Evolutionary conservation across 306 rosid species (phyloP).

Genomic region (Vachellia collinsii): DNA sequence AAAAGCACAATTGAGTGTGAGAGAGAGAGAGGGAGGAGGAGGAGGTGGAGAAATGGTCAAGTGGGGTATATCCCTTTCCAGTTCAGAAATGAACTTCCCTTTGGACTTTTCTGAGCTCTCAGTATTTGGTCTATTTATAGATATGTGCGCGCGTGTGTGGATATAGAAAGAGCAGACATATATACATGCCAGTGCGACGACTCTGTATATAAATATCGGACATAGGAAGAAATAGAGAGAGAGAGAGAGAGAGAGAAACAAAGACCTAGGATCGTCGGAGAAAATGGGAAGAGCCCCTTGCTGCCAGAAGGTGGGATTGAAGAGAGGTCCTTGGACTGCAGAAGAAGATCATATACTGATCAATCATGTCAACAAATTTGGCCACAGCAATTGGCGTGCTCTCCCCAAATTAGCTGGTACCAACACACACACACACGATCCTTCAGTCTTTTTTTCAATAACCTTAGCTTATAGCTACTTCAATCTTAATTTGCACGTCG

Average conservation of each 20-base stretch:
- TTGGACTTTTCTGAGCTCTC: constrained; percentile 25
- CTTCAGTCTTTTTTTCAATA: neutral
- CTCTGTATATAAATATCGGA: constrained; percentile 12
- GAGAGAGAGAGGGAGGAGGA: neutral
- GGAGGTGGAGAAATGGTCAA: neutral
- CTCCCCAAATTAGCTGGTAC: constrained; percentile 90
- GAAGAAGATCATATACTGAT: constrained; percentile 80
- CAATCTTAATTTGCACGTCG: neutral
- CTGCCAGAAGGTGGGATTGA: constrained; percentile 91
- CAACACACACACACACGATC: neutral
- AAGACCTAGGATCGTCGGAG: neutral
- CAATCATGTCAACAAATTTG: constrained; percentile 59
- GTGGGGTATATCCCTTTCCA: neutral
- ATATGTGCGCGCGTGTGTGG: neutral
- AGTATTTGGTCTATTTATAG: neutral
- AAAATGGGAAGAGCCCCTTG: constrained; percentile 93
- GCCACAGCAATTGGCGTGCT: constrained; percentile 92
- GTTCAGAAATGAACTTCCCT: neutral
- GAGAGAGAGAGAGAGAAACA: neutral
- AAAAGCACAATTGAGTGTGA: neutral
- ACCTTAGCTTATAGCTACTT: neutral
- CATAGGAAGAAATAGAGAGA: neutral
- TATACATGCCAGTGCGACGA: neutral
- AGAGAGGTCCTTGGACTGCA: constrained; percentile 88
- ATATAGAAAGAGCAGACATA: neutral